These are phyloP conservation scores for Galium porrigens DNA, from an alignment of 305 asterid species.

Conservation along the genomic window DNA sequence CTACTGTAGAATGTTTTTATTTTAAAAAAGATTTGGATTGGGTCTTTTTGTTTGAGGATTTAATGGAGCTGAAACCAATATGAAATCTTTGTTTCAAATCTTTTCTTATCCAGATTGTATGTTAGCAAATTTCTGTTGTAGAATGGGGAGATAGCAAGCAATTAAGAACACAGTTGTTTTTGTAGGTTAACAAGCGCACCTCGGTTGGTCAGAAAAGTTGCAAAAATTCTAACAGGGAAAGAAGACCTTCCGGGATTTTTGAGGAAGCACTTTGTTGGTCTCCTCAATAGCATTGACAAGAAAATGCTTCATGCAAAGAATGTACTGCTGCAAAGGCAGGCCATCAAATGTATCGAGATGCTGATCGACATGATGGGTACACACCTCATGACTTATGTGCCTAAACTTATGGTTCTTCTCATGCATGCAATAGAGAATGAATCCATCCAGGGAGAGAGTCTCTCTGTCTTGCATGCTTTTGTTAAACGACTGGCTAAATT, in stretches of 20 bases:
- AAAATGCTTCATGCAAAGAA: slow-evolving; percentile 85
- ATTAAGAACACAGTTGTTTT: slow-evolving; percentile 13
- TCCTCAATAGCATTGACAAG: slow-evolving; percentile 75
- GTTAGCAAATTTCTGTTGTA: background rate
- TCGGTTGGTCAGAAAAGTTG: slow-evolving; percentile 60
- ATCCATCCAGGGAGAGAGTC: slow-evolving; percentile 70
- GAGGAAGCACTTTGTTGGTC: slow-evolving; percentile 73
- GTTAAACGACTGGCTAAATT: slow-evolving; percentile 57
- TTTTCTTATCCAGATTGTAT: slow-evolving; percentile 1
- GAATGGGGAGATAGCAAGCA: background rate
- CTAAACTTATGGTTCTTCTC: slow-evolving; percentile 96
- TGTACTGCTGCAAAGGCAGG: slow-evolving; percentile 61
- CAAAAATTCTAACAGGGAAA: slow-evolving; percentile 55
- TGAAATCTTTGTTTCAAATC: background rate
- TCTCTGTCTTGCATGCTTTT: slow-evolving; percentile 67
- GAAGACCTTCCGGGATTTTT: slow-evolving; percentile 82
- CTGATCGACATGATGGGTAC: slow-evolving; percentile 78
- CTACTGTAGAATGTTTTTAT: background rate
- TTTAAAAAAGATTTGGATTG: background rate
- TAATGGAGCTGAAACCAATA: slow-evolving; percentile 2
- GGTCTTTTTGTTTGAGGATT: background rate
- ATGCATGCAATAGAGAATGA: slow-evolving; percentile 83
- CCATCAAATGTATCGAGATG: slow-evolving; percentile 74
- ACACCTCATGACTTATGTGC: slow-evolving; percentile 79
- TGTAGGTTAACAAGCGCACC: slow-evolving; percentile 81